These are phyloP conservation scores for Globisporangium cystogenes DNA, from an alignment of 352 stramenopile genomes.

Conservation along the genomic window DNA sequence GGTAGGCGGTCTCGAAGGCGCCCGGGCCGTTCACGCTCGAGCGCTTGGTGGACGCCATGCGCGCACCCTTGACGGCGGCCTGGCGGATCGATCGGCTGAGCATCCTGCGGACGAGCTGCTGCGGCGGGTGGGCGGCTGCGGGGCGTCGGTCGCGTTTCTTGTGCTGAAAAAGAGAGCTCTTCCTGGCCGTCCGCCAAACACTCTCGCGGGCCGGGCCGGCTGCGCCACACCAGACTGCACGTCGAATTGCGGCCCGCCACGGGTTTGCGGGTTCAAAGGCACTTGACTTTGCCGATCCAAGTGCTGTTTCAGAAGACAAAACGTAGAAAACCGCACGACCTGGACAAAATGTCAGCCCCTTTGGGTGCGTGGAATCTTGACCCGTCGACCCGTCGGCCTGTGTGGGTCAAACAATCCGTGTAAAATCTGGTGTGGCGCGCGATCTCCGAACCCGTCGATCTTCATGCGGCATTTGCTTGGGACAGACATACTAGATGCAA, in stretches of 20 bases:
- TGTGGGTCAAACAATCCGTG: neutral
- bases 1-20: constrained; percentile 55
- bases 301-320: neutral
- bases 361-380: too few relatives aligned
- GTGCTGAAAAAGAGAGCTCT: neutral
- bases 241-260: neutral
- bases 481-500: neutral
- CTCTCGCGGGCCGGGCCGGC: neutral
- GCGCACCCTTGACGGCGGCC: constrained; percentile 29
- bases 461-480: neutral
- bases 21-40: constrained; percentile 79
- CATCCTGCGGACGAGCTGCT: constrained; percentile 21
- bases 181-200: neutral
- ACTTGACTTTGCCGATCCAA: neutral
- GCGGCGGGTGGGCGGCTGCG: neutral
- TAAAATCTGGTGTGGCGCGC: neutral
- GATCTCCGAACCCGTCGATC: neutral
- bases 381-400: neutral
- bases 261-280: neutral
- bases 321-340: too few relatives aligned
- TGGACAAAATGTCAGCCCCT: too few relatives aligned
- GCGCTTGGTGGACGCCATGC: constrained; percentile 58
- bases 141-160: constrained; percentile 3
- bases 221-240: neutral
- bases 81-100: constrained; percentile 51